These are phyloP conservation scores for Alternaria viburni DNA, from an alignment of 2,329 filamentous ascomycete species.

Conservation along the genomic window DNA sequence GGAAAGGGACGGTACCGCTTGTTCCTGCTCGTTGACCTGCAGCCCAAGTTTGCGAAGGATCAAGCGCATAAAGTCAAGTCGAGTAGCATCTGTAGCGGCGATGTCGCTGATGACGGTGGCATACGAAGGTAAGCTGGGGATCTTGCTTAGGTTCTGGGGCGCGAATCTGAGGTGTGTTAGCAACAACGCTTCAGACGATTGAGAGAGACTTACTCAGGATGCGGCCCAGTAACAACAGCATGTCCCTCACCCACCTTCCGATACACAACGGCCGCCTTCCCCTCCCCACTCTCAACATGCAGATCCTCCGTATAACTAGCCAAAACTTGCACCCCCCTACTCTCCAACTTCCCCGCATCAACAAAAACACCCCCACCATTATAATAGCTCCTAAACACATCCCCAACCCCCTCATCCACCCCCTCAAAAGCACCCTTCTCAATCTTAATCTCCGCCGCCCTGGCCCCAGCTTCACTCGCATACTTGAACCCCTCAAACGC, in stretches of 20 bases:
- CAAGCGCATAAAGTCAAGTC: conserved; percentile 77
- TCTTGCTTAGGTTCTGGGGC: conserved; percentile 74
- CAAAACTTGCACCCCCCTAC: conserved; percentile 76
- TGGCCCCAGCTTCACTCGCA: conserved; percentile 82
- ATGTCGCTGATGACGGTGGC: conserved; percentile 72
- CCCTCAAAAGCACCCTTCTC: conserved; percentile 63
- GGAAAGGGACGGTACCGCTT: conserved; percentile 78
- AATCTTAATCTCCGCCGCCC: conserved; percentile 72
- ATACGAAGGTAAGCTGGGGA: conserved; percentile 72
- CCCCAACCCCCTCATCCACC: conserved; percentile 58
- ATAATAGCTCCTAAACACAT: conserved; percentile 79
- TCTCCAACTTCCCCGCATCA: conserved; percentile 68
- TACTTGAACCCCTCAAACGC: conserved; percentile 93
- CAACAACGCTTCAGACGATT: not conserved
- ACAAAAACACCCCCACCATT: conserved; percentile 96
- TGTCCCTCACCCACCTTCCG: conserved; percentile 82
- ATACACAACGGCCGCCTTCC: conserved; percentile 80
- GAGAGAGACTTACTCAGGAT: conserved; percentile 77
- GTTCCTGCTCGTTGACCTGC: conserved; percentile 72
- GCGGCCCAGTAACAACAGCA: conserved; percentile 81
- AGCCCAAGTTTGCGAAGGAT: conserved; percentile 82
- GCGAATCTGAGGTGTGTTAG: conserved; percentile 69
- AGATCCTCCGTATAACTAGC: conserved; percentile 79
- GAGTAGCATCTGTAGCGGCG: conserved; percentile 69
- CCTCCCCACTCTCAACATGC: conserved; percentile 75